These are phyloP conservation scores for Vitis hybrid DNA, from an alignment of 177 flowering plant species.

Conservation along the genomic window DNA sequence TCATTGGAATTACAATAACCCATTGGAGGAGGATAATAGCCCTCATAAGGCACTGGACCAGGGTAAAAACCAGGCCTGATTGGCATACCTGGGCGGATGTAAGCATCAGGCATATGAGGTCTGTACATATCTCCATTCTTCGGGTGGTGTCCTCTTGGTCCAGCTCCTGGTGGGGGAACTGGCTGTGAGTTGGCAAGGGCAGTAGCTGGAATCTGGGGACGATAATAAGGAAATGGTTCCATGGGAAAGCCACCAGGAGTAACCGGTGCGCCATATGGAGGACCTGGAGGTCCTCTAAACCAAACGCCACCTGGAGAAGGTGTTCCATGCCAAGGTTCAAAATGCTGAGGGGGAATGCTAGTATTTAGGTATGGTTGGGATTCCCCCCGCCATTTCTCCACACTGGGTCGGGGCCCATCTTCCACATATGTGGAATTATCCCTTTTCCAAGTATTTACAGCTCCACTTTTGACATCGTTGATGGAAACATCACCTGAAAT, in stretches of 20 bases:
- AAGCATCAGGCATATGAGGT: slow-evolving; percentile 71
- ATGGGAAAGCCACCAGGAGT: slow-evolving; percentile 72
- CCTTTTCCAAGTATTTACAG: slow-evolving; percentile 53
- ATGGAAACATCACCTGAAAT: slow-evolving; percentile 45
- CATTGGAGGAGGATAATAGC: slow-evolving; percentile 80
- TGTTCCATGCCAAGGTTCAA: slow-evolving; percentile 75
- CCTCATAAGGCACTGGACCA: slow-evolving; percentile 72
- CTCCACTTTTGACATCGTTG: slow-evolving; percentile 34
- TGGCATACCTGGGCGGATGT: slow-evolving; percentile 71
- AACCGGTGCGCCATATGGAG: slow-evolving; percentile 65
- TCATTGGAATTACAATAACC: slow-evolving; percentile 62
- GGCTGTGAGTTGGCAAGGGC: slow-evolving; percentile 57
- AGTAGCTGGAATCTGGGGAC: slow-evolving; percentile 60
- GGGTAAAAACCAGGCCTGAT: slow-evolving; percentile 79
- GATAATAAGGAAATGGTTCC: slow-evolving; percentile 80
- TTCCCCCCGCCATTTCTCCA: slow-evolving; percentile 76
- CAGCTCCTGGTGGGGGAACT: slow-evolving; percentile 57
- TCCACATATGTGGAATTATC: slow-evolving; percentile 43
- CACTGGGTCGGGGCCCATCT: slow-evolving; percentile 46
- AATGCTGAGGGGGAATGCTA: slow-evolving; percentile 59
- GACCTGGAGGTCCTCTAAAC: slow-evolving; percentile 82
- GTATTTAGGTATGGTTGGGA: slow-evolving; percentile 50
- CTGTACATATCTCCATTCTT: slow-evolving; percentile 65
- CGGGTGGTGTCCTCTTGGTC: slow-evolving; percentile 63
- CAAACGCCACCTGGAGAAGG: slow-evolving; percentile 76